Evolutionary conservation across 768 basidiomycete species (phyloP).

Genomic region (Amanita inopinata): DNA sequence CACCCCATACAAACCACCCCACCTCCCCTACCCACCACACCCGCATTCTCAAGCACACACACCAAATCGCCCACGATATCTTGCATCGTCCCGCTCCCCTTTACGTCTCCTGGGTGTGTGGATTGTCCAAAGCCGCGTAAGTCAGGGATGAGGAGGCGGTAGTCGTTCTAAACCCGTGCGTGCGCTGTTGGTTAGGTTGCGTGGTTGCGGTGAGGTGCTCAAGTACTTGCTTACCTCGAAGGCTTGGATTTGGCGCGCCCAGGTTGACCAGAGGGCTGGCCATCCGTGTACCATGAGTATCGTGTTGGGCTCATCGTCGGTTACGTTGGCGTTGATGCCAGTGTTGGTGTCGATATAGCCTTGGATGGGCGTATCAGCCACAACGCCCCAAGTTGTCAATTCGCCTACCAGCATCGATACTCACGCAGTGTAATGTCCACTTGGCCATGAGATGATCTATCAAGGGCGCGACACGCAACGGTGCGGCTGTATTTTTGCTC

Average conservation of each 20-base stretch:
- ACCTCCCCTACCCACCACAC: too few relatives aligned
- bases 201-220: background rate
- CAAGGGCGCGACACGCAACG: too few relatives aligned
- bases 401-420: too few relatives aligned
- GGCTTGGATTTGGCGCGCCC: constrained; percentile 61
- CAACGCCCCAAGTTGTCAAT: too few relatives aligned
- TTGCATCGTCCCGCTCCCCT: constrained; percentile 45
- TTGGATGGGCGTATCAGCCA: too few relatives aligned
- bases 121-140: constrained; percentile 66
- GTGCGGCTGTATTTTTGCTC: too few relatives aligned
- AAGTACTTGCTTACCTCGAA: constrained; percentile 35
- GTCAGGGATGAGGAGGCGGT: constrained; percentile 52
- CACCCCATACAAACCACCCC: constrained; percentile 59
- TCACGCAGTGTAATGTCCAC: too few relatives aligned
- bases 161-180: constrained; percentile 35
- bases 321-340: constrained; percentile 28
- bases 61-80: constrained; percentile 56
- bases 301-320: too few relatives aligned
- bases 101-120: constrained; percentile 51
- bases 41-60: constrained; percentile 48
- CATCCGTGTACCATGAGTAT: constrained; percentile 71
- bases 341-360: constrained; percentile 62
- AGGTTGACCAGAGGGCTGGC: constrained; percentile 70
- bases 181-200: background rate
- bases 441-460: too few relatives aligned